phyloP scores from a whole-genome alignment of 1,139 yeast species.

The Sugiyamaella novakii region DNA sequence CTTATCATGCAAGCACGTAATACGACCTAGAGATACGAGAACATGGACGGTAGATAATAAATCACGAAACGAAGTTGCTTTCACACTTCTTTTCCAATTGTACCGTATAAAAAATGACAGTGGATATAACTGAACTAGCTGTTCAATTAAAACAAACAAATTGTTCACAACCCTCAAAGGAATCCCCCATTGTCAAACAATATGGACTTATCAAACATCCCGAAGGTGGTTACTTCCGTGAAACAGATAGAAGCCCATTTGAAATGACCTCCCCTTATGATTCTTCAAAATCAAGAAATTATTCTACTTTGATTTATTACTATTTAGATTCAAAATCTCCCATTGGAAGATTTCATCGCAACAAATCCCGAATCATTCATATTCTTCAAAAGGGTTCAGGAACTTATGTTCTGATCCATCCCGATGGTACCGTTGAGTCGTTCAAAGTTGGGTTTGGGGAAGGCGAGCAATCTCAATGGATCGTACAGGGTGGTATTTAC shows the following conservation, averaged over 20 bases:
- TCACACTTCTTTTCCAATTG: too few relatives aligned
- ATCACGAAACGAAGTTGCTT: too few relatives aligned
- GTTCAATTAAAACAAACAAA: background rate
- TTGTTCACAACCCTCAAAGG: background rate
- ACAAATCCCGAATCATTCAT: slow-evolving; percentile 53
- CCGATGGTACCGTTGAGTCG: slow-evolving; percentile 49
- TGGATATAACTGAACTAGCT: background rate
- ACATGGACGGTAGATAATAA: too few relatives aligned
- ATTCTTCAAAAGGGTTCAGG: slow-evolving; percentile 54
- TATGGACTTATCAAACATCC: slow-evolving; percentile 39
- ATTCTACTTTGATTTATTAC: slow-evolving; percentile 52
- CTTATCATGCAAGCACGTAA: background rate
- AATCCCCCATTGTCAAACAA: slow-evolving; percentile 2
- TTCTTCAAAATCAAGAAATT: slow-evolving; percentile 39
- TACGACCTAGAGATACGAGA: too few relatives aligned
- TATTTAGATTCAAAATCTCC: slow-evolving; percentile 51
- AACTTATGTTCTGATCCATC: slow-evolving; percentile 51
- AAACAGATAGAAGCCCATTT: slow-evolving; percentile 52
- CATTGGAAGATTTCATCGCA: slow-evolving; percentile 50
- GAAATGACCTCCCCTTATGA: slow-evolving; percentile 43
- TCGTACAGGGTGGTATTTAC: slow-evolving; percentile 57
- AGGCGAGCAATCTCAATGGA: slow-evolving; percentile 57
- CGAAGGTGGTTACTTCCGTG: slow-evolving; percentile 55
- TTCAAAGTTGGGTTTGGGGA: slow-evolving; percentile 52
- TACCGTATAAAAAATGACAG: background rate